Percentiles rank a stretch among this genome's conserved stretches.
Evolutionary conservation across 305 asterid genomes (phyloP).

Genomic region (Fraxinus paxiana): DNA sequence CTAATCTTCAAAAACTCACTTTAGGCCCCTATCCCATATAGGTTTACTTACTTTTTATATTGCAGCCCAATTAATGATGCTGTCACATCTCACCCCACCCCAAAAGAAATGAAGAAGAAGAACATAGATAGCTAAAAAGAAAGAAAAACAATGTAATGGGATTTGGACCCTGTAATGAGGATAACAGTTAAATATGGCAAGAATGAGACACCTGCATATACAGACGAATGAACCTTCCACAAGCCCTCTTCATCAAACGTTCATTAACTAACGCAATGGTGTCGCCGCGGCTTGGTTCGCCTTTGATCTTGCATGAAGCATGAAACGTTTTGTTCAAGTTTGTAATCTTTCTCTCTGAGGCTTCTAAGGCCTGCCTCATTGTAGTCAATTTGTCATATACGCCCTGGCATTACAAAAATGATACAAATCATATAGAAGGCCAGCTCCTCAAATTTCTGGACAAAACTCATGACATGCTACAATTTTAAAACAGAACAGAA

Average conservation of each 20-base stretch:
- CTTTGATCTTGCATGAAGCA: slow-evolving; percentile 50
- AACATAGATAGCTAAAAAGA: slow-evolving; percentile 15
- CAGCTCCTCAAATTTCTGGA: slow-evolving; percentile 12
- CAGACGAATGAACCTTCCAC: slow-evolving; percentile 46
- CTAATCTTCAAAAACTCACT: slow-evolving; percentile 1
- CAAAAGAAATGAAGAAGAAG: background rate
- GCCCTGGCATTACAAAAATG: slow-evolving; percentile 37
- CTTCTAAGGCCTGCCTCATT: slow-evolving; percentile 56
- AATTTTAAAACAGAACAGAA: slow-evolving; percentile 5
- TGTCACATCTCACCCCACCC: background rate
- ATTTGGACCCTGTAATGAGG: slow-evolving; percentile 16
- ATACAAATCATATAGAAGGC: slow-evolving; percentile 16
- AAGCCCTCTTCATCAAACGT: slow-evolving; percentile 49
- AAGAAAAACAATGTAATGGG: slow-evolving; percentile 7
- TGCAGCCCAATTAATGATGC: slow-evolving; percentile 10
- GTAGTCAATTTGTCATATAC: slow-evolving; percentile 42
- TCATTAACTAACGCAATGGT: slow-evolving; percentile 51
- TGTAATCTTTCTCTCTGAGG: slow-evolving; percentile 44
- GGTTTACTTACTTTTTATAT: background rate
- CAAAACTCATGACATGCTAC: slow-evolving; percentile 7
- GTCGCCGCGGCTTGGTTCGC: slow-evolving; percentile 45
- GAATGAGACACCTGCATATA: slow-evolving; percentile 64
- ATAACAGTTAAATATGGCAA: slow-evolving; percentile 17
- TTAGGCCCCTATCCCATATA: slow-evolving; percentile 6
- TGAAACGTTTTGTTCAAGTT: slow-evolving; percentile 49